phyloP scores from a whole-genome alignment of 2,329 filamentous ascomycete genomes.

The Penicillium sp. region DNA sequence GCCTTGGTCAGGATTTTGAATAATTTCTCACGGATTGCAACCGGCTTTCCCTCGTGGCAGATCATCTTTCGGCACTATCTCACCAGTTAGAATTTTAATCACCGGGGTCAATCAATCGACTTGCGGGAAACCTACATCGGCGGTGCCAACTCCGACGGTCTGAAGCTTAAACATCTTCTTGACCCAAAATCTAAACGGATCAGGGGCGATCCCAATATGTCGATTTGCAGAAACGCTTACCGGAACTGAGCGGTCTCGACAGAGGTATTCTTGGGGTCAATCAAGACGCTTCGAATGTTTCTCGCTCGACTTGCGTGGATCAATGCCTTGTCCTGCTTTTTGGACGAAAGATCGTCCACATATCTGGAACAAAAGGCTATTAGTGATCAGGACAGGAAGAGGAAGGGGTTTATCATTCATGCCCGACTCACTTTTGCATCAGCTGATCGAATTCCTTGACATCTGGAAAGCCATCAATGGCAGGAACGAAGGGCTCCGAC shows the following conservation, averaged over 20 bases:
- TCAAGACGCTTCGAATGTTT: conserved; percentile 45
- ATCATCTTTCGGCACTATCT: conserved; percentile 40
- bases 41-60: conserved; percentile 49
- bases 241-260: conserved; percentile 49
- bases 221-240: conserved; percentile 27
- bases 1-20: conserved; percentile 48
- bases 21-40: conserved; percentile 48
- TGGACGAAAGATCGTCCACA: conserved; percentile 46
- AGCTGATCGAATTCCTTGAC: conserved; percentile 44
- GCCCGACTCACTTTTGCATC: conserved; percentile 38
- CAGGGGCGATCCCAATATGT: too few species aligned
- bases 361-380: conserved; percentile 34
- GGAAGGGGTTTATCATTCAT: not conserved
- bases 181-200: conserved; percentile 44
- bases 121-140: conserved; percentile 32
- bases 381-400: not conserved
- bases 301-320: conserved; percentile 45
- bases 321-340: conserved; percentile 49
- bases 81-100: conserved; percentile 1
- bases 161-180: conserved; percentile 51
- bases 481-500: conserved; percentile 42
- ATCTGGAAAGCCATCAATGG: conserved; percentile 42
- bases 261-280: conserved; percentile 47
- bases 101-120: not conserved
- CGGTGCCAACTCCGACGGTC: conserved; percentile 33